Conservation (phyloP, 1,139 yeast genomes). For the Saccharomyces hybrid region DNA sequence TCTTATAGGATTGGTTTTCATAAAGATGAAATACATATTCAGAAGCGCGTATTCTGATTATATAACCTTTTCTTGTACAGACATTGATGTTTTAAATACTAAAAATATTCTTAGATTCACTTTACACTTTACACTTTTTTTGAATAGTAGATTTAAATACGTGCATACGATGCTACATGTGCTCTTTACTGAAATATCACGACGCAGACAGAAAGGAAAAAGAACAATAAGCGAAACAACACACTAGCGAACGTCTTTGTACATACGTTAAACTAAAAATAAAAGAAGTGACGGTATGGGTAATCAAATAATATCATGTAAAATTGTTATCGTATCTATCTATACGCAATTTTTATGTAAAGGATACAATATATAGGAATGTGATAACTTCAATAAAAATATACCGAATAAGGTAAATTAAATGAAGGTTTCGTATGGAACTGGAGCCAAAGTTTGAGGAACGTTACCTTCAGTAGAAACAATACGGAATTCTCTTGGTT, state of each 20-base stretch:
- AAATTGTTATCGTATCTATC: not conserved
- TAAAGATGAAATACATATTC: not conserved
- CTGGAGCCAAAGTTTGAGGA: too few relatives aligned
- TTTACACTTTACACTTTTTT: not conserved
- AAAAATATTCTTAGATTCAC: not conserved
- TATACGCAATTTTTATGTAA: not conserved
- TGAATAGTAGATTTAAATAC: not conserved
- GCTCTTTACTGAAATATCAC: not conserved
- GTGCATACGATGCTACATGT: not conserved
- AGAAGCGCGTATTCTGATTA: not conserved
- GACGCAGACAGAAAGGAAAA: not conserved
- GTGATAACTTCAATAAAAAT: constrained; percentile 31
- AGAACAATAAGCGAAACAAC: not conserved
- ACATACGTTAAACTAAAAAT: not conserved
- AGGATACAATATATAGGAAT: not conserved
- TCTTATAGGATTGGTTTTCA: not conserved
- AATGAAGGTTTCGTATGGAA: too few relatives aligned
- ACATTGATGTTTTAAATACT: not conserved
- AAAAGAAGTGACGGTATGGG: not conserved
- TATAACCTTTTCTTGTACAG: not conserved
- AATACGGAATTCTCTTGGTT: too few relatives aligned
- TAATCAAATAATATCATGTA: not conserved
- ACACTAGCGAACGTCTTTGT: not conserved
- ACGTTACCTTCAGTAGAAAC: too few relatives aligned
- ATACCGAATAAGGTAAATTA: too few relatives aligned